These are phyloP conservation scores for Sugiyamaella valdiviana DNA, from an alignment of 805 yeast species.

Conservation along the genomic window DNA sequence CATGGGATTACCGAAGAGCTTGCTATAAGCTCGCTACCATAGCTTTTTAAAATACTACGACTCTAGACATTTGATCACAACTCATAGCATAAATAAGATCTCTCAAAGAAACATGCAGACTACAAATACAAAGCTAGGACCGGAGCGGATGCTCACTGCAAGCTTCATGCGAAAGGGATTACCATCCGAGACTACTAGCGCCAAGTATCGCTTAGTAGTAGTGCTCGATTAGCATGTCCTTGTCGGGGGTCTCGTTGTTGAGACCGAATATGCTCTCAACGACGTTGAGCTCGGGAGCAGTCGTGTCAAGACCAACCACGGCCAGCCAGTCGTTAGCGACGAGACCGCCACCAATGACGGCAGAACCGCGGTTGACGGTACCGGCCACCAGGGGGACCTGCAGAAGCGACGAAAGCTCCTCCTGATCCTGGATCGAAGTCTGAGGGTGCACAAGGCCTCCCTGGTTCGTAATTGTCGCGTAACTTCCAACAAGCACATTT, in stretches of 20 bases:
- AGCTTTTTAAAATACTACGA: no score
- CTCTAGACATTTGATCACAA: neutral
- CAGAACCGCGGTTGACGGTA: conserved; percentile 94
- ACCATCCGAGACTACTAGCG: no score
- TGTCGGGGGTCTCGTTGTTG: conserved; percentile 35
- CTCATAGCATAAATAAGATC: neutral
- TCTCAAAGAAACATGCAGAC: neutral
- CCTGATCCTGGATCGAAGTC: conserved; percentile 95
- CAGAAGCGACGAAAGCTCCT: conserved; percentile 87
- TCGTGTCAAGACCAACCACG: conserved; percentile 93
- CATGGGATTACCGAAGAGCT: no score
- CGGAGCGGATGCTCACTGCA: no score
- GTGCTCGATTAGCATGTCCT: conserved; percentile 35
- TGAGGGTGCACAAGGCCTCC: conserved; percentile 99
- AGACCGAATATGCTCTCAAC: conserved; percentile 82
- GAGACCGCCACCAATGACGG: conserved; percentile 98
- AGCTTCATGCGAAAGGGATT: no score
- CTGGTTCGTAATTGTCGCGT: conserved; percentile 90
- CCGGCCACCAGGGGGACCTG: conserved; percentile 99
- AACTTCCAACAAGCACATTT: conserved; percentile 93
- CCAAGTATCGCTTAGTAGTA: conserved; percentile 33
- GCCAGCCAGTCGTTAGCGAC: conserved; percentile 98
- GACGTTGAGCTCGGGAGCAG: conserved; percentile 97
- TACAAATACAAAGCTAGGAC: neutral
- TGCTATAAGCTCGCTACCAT: no score